These are phyloP conservation scores for Amauroascus niger DNA, from an alignment of 2,329 filamentous ascomycete genomes.

Conservation along the genomic window DNA sequence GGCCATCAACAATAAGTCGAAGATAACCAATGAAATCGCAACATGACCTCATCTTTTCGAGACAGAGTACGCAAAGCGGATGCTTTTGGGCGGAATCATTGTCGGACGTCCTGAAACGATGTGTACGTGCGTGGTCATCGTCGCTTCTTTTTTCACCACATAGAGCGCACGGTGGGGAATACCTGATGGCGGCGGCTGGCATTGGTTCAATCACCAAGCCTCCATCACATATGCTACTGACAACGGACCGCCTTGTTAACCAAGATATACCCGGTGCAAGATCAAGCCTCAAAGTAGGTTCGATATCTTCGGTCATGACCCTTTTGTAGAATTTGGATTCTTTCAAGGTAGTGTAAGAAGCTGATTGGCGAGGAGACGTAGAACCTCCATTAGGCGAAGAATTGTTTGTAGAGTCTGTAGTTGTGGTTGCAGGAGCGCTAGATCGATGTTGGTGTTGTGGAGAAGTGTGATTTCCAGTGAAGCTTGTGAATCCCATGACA, in stretches of 20 bases:
- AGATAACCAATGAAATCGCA: slow-evolving; percentile 91
- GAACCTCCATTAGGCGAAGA: slow-evolving; percentile 24
- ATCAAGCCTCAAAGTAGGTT: slow-evolving; percentile 85
- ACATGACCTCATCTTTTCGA: slow-evolving; percentile 70
- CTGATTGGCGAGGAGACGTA: slow-evolving; percentile 34
- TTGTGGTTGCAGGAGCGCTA: slow-evolving; percentile 52
- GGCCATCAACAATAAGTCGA: slow-evolving; percentile 81
- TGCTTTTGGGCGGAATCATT: slow-evolving; percentile 79
- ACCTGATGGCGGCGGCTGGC: slow-evolving; percentile 46
- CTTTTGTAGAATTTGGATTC: slow-evolving; percentile 94
- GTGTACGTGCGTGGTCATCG: slow-evolving; percentile 61
- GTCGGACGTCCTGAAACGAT: slow-evolving; percentile 83
- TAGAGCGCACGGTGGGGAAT: slow-evolving; percentile 63
- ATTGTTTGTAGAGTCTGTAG: slow-evolving; percentile 46
- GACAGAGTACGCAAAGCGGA: slow-evolving; percentile 79
- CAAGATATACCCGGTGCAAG: slow-evolving; percentile 84
- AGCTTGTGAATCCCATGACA: slow-evolving; percentile 46
- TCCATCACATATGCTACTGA: slow-evolving; percentile 74
- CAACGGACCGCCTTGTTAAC: slow-evolving; percentile 76
- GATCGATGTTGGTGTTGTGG: slow-evolving; percentile 30
- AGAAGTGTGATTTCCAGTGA: slow-evolving; percentile 33
- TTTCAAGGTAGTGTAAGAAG: slow-evolving; percentile 53
- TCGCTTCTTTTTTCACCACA: slow-evolving; percentile 76
- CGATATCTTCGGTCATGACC: slow-evolving; percentile 77
- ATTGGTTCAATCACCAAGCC: slow-evolving; percentile 84